Percentiles rank a stretch among this genome's conserved stretches.
Conservation (phyloP, 2,329 filamentous ascomycete genomes). For the Aspergillus chevalieri region DNA sequence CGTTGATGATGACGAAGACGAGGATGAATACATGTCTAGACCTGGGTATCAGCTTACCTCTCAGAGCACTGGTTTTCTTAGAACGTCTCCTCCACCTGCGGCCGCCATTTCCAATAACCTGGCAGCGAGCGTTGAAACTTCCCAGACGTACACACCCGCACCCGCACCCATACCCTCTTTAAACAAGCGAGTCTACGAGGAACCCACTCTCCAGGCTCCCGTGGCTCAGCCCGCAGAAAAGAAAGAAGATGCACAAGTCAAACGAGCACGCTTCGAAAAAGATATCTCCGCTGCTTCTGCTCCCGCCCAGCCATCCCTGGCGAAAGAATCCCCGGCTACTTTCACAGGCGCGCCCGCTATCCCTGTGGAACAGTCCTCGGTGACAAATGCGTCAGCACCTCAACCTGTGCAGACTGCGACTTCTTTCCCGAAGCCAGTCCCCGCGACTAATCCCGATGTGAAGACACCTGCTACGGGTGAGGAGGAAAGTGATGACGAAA, state of each 20-base stretch:
- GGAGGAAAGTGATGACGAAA: slow-evolving; percentile 44
- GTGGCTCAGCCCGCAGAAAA: neutral
- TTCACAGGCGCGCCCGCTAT: slow-evolving; percentile 13
- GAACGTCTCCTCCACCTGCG: slow-evolving; percentile 4
- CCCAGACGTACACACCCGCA: neutral
- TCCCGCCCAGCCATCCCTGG: slow-evolving; percentile 6
- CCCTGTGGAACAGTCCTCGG: slow-evolving; percentile 5
- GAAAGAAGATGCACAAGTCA: slow-evolving; percentile 16
- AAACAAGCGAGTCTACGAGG: slow-evolving; percentile 26
- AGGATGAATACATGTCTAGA: slow-evolving; percentile 23
- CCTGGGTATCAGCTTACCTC: slow-evolving; percentile 9
- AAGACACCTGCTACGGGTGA: slow-evolving; percentile 7
- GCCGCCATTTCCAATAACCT: slow-evolving; percentile 9
- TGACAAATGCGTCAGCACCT: slow-evolving; percentile 4
- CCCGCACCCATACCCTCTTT: slow-evolving; percentile 5
- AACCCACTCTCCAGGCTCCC: slow-evolving; percentile 6
- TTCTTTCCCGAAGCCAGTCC: slow-evolving; percentile 1
- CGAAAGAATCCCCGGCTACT: slow-evolving; percentile 9
- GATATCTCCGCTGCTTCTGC: neutral
- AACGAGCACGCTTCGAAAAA: slow-evolving; percentile 28
- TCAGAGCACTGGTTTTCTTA: slow-evolving; percentile 20
- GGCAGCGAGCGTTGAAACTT: slow-evolving; percentile 8
- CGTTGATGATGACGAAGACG: slow-evolving; percentile 21
- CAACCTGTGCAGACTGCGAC: slow-evolving; percentile 9
- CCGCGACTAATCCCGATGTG: neutral